Percentiles rank a stretch among this genome's conserved stretches.
Conservation (phyloP, 1,284 basidiomycete genomes). For the Sporisorium graminicola region DNA sequence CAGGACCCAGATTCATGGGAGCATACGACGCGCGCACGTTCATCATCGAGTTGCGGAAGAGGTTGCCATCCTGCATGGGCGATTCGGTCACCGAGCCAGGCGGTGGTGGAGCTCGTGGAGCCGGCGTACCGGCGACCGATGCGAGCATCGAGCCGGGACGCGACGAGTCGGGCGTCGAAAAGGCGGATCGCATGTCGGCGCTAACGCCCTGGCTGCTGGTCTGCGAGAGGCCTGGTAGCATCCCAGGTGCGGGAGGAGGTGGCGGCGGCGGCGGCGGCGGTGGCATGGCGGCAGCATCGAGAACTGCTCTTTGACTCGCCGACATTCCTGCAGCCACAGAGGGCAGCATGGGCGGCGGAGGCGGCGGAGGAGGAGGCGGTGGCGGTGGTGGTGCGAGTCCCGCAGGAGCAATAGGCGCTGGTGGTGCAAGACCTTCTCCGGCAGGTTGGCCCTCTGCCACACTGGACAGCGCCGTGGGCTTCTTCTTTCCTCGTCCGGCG, state of each 20-base stretch:
- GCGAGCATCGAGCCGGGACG: constrained; percentile 50
- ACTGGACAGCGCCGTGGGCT: constrained; percentile 17
- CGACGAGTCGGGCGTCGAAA: constrained; percentile 51
- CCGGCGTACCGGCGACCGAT: constrained; percentile 69
- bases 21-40: constrained; percentile 62
- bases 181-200: constrained; percentile 46
- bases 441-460: constrained; percentile 16
- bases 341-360: constrained; percentile 36
- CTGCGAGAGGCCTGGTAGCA: constrained; percentile 33
- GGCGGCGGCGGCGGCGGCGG: constrained; percentile 54
- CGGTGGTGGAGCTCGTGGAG: constrained; percentile 71
- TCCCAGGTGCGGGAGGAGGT: constrained; percentile 41
- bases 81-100: constrained; percentile 47
- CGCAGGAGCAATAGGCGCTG: constrained; percentile 29
- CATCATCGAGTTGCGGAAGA: constrained; percentile 63
- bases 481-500: constrained; percentile 45
- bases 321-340: constrained; percentile 26
- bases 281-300: constrained; percentile 45
- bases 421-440: constrained; percentile 22
- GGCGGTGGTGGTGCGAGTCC: constrained; percentile 34
- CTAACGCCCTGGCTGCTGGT: constrained; percentile 12
- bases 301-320: constrained; percentile 21
- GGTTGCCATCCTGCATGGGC: constrained; percentile 37
- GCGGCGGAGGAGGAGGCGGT: constrained; percentile 45
- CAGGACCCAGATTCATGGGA: constrained; percentile 48